phyloP scores from a whole-genome alignment of 352 stramenopile species.

The Phytophthora meadii region DNA sequence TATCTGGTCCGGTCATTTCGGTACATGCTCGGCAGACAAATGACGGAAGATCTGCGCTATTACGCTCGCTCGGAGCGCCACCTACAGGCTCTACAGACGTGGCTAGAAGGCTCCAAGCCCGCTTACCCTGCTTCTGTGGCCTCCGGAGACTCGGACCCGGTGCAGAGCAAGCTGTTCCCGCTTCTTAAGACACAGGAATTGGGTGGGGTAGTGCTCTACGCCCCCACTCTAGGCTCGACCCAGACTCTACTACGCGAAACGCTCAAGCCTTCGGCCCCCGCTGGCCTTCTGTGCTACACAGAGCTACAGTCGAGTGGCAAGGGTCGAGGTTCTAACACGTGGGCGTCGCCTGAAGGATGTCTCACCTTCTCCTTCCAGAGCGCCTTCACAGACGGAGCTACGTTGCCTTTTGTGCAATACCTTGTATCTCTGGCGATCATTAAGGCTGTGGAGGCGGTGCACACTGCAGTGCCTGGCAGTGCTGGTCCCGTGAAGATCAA shows the following conservation, averaged over 20 bases:
- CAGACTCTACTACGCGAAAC: conserved; percentile 86
- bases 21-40: conserved; percentile 52
- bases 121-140: conserved; percentile 34
- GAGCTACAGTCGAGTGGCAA: conserved; percentile 81
- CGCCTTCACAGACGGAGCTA: conserved; percentile 77
- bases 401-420: conserved; percentile 91
- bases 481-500: conserved; percentile 87
- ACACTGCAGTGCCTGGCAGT: conserved; percentile 29
- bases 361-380: conserved; percentile 93
- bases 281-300: conserved; percentile 83
- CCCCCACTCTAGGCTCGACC: conserved; percentile 73
- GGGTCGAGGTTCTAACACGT: conserved; percentile 87
- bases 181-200: conserved; percentile 68
- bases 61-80: conserved; percentile 82
- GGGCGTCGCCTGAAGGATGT: conserved; percentile 88
- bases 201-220: conserved; percentile 78
- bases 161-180: conserved; percentile 59
- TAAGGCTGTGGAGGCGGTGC: conserved; percentile 73
- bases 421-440: conserved; percentile 90
- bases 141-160: conserved; percentile 34
- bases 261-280: conserved; percentile 63
- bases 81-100: conserved; percentile 70
- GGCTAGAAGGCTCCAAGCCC: conserved; percentile 47
- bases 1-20: conserved; percentile 9
- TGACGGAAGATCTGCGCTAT: conserved; percentile 75